Percentiles rank a stretch among this genome's conserved stretches.
Evolutionary conservation across 176 grass and related monocot genomes (phyloP).

Genomic region (Poa annua): DNA sequence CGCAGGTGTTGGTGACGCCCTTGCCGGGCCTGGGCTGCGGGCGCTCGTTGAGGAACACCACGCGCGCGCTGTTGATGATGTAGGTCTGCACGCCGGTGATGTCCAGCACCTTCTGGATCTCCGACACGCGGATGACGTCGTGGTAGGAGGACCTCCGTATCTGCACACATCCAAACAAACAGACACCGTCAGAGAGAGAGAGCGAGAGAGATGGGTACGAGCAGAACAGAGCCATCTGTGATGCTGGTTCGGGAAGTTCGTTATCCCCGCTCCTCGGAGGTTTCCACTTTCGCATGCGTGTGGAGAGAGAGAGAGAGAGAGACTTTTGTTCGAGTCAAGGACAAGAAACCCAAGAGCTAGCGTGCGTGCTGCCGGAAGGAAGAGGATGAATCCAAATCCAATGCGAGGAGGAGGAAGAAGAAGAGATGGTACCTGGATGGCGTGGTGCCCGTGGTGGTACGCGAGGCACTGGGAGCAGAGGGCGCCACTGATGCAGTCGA

Average conservation of each 20-base stretch:
- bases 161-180: constrained; percentile 19
- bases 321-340: not conserved
- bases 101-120: constrained; percentile 98
- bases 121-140: constrained; percentile 95
- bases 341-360: not conserved
- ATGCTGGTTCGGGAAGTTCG: constrained; percentile 21
- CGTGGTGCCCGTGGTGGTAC: constrained; percentile 77
- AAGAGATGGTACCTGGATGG: constrained; percentile 69
- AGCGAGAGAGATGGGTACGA: constrained; percentile 23
- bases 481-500: constrained; percentile 87
- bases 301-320: constrained; percentile 22
- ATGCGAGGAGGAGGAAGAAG: not conserved
- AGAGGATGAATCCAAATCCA: constrained; percentile 14
- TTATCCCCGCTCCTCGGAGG: constrained; percentile 22
- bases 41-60: constrained; percentile 96
- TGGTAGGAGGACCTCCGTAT: constrained; percentile 96
- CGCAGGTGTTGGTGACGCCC: constrained; percentile 97
- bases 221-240: constrained; percentile 31
- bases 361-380: not conserved
- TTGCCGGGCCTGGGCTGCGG: constrained; percentile 91
- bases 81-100: constrained; percentile 97
- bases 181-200: constrained; percentile 8
- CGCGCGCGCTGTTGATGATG: constrained; percentile 98
- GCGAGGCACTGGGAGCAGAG: constrained; percentile 96
- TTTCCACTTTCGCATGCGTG: constrained; percentile 23